Conservation (phyloP, 331 rosid genomes). For the Saraca asoca region DNA sequence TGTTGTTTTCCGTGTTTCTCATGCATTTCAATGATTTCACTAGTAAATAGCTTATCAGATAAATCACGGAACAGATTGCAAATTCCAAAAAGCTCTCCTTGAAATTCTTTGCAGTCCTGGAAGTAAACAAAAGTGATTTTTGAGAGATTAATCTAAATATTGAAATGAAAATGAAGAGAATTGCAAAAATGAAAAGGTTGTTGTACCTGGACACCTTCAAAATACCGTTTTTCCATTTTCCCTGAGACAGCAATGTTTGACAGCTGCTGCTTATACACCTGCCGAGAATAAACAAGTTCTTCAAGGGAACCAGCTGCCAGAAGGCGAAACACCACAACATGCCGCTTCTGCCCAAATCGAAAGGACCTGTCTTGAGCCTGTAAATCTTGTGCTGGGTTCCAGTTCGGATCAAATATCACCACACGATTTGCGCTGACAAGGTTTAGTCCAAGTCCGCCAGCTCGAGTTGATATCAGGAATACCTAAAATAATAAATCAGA, state of each 20-base stretch:
- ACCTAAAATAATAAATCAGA: slow-evolving; percentile 57
- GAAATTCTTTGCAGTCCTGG: slow-evolving; percentile 90
- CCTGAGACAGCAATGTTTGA: slow-evolving; percentile 93
- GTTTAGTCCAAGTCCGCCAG: slow-evolving; percentile 95
- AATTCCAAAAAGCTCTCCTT: slow-evolving; percentile 94
- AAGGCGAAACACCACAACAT: slow-evolving; percentile 85
- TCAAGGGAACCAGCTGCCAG: slow-evolving; percentile 94
- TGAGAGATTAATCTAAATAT: slow-evolving; percentile 7
- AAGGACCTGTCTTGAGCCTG: slow-evolving; percentile 98
- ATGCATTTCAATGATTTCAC: slow-evolving; percentile 71
- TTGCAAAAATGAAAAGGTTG: slow-evolving; percentile 24
- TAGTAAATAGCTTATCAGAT: slow-evolving; percentile 84
- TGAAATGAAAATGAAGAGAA: slow-evolving; percentile 3
- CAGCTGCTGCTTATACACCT: slow-evolving; percentile 92
- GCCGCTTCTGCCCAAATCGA: slow-evolving; percentile 91
- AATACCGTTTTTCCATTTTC: slow-evolving; percentile 88
- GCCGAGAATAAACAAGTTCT: slow-evolving; percentile 92
- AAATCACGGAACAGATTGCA: slow-evolving; percentile 89
- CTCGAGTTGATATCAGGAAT: slow-evolving; percentile 91
- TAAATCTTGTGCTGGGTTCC: slow-evolving; percentile 97
- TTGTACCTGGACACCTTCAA: slow-evolving; percentile 93
- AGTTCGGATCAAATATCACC: slow-evolving; percentile 92
- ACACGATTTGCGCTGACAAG: slow-evolving; percentile 97
- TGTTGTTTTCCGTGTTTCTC: slow-evolving; percentile 41
- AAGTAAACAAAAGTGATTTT: slow-evolving; percentile 17